Evolutionary conservation across 78 protist genomes (phyloP).

Genomic region (Dictyostelium capitatum): DNA sequence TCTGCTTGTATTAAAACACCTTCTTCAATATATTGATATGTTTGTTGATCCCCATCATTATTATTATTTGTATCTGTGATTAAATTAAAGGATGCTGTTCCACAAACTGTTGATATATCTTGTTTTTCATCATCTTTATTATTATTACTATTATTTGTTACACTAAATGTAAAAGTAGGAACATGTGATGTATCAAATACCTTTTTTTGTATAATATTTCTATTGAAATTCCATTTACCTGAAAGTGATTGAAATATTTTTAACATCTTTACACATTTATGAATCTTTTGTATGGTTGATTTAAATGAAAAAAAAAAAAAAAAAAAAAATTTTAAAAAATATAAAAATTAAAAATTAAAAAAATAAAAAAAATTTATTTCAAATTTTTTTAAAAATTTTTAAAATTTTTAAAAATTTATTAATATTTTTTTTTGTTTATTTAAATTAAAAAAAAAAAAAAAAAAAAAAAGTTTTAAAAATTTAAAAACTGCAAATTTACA

Average conservation of each 20-base stretch:
- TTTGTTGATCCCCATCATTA: too few species aligned
- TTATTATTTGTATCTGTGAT: background rate
- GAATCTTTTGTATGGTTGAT: too few species aligned
- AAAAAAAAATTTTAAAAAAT: too few species aligned
- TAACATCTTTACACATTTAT: slow-evolving; percentile 1
- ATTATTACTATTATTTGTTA: background rate
- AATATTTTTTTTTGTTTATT: too few species aligned
- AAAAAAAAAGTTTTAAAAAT: too few species aligned
- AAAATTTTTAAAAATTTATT: too few species aligned
- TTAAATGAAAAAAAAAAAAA: too few species aligned
- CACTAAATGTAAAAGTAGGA: background rate
- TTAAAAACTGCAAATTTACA: too few species aligned
- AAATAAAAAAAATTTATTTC: too few species aligned
- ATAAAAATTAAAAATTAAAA: too few species aligned
- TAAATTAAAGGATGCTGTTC: background rate
- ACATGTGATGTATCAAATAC: background rate
- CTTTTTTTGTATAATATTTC: slow-evolving; percentile 32
- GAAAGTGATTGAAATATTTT: slow-evolving; percentile 54
- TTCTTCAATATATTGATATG: slow-evolving; percentile 43
- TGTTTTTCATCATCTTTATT: background rate
- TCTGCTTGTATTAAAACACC: slow-evolving; percentile 27
- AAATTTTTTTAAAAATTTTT: too few species aligned
- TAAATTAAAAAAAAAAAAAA: too few species aligned
- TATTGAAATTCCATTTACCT: slow-evolving; percentile 68
- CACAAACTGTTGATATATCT: background rate